Evolutionary conservation across 2,329 filamentous ascomycete genomes (phyloP), one percentile per base, ranked within the genome.

Genomic region (Aspergillus arachidicola): DNA sequence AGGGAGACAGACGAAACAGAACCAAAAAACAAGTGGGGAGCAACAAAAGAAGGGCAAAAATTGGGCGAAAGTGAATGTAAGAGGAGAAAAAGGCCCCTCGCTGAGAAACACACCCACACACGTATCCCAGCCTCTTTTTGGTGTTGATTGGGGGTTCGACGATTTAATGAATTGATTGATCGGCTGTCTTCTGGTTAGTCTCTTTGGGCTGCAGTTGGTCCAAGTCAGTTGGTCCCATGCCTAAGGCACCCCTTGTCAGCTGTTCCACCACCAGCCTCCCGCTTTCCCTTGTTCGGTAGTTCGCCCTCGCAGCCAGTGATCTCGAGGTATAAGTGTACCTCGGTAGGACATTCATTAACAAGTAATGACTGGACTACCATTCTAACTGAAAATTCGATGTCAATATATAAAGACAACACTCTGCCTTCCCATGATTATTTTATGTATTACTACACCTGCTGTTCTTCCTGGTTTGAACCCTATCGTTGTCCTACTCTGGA

Each of bases 1-100:
- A 66, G 66, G 61, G 65, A 61, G 36, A 59, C 57, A 32, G 59
- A 64, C 45, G 38, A 26, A 60, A 53, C 28, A 36, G 14, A 55
- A 14, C 45, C 32, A 41, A 45, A 28, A 28, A 14, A n/a, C 5
- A 50, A 51, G 57, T 46, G 48, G 51, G 58, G 28, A n/a, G 55
- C 59, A 54, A 55, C 51, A n/a, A 61, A 32, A 34, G 56, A 38
- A 38, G 45, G 43, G 58, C 43, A 54, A 54, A 46, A 55, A 41
- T 56, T 41, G 59, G 36, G 55, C 19, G 30, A 43, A 59, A 50
- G 45, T 38, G 46, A 53, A 60, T 26, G 26, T 30, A 32, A 34
- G 28, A 50, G 36, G n/a, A 60, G 38, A 30, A 38, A 34, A 59
- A 28, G 34, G 26, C 14, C 26, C 46, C 46, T 50, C 46, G 46